Base-by-base conservation (phyloP, 1,284 basidiomycete genomes). In the Apiotrichum veenhuisii region DNA sequence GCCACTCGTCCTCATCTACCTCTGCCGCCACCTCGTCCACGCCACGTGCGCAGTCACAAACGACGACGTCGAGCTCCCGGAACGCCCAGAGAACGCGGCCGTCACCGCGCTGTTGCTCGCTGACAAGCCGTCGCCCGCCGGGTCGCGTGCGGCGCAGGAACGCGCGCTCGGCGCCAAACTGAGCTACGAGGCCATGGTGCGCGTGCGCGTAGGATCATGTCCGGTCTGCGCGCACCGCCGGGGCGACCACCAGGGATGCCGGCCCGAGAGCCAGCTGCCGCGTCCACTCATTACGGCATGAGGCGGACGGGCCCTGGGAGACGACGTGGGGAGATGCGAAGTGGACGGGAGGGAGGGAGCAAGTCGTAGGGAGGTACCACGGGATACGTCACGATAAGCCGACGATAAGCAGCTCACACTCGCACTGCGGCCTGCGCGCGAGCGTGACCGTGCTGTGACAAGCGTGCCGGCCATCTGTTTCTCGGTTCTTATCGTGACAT, bases 11-110 rank as follows among this genome's bases (percentile, higher is more conserved):
- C 22, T 93, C 5, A 73, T 92, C n/a, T 95, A 89, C 75, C 80
- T 95, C 12, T 95, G 91, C 74, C 84, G 88, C 30, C 92, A 95
- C 68, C 82, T 88, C 49, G 87, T 91, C 0, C 91, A 95, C 68
- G 87, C 87, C 0, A 77, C 80, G 12, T 93, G 91, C 54, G 71
- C 71, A 1, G 58, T 75, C 1, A 65, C 66, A 2, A 63, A 67
- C 45, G 57, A 61, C 20, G 70, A 73, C 47, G 55, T 70, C 12
- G 72, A 74, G 33, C 58, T 77, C 1, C 75, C 76, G 1, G 59
- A 61, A 25, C 64, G 72, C 23, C 69, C 67, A 10, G 76, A 75
- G 26, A 67, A 65, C 49, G 57, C 67, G 0, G 64, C 71, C 1
- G 84, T 77, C 2, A 78, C 78, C 20, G 73, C 78, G 26, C 77